Evolutionary conservation across 192 early-diverging fungal species (phyloP).

Genomic region (Backusella mclennaniae): DNA sequence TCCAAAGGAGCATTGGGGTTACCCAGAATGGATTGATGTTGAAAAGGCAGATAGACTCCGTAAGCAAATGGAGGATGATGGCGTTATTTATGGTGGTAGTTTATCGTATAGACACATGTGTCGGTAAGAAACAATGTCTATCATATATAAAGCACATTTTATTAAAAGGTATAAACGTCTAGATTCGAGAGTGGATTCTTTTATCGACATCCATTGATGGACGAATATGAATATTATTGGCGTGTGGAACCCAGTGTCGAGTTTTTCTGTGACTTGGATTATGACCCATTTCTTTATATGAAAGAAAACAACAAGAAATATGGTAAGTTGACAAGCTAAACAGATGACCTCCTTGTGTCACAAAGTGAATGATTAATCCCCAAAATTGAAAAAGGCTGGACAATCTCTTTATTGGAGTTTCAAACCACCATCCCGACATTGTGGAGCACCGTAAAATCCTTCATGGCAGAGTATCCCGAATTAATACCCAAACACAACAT

Average conservation of each 20-base stretch:
- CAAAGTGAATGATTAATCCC: neutral
- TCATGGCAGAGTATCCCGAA: conserved; percentile 51
- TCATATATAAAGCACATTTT: neutral
- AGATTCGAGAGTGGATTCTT: conserved; percentile 74
- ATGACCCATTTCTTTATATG: conserved; percentile 83
- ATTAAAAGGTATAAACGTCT: no score
- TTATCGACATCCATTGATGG: conserved; percentile 66
- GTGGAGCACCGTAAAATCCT: conserved; percentile 63
- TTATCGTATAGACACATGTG: conserved; percentile 73
- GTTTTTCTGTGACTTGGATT: conserved; percentile 76
- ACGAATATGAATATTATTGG: conserved; percentile 81
- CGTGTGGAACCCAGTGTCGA: conserved; percentile 79
- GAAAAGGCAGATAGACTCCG: conserved; percentile 48
- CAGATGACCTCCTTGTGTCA: neutral
- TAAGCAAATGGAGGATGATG: conserved; percentile 50
- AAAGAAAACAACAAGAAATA: conserved; percentile 70
- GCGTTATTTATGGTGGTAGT: conserved; percentile 59
- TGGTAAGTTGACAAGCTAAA: conserved; percentile 46
- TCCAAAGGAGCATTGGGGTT: conserved; percentile 59
- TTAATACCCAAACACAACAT: conserved; percentile 53
- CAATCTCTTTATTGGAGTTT: conserved; percentile 67
- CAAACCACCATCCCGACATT: conserved; percentile 67
- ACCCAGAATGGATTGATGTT: conserved; percentile 63
- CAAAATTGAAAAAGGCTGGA: conserved; percentile 28
- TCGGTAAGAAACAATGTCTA: conserved; percentile 27